phyloP scores from a whole-genome alignment of 2,329 filamentous ascomycete genomes.

The Epichloe brachyelytri region DNA sequence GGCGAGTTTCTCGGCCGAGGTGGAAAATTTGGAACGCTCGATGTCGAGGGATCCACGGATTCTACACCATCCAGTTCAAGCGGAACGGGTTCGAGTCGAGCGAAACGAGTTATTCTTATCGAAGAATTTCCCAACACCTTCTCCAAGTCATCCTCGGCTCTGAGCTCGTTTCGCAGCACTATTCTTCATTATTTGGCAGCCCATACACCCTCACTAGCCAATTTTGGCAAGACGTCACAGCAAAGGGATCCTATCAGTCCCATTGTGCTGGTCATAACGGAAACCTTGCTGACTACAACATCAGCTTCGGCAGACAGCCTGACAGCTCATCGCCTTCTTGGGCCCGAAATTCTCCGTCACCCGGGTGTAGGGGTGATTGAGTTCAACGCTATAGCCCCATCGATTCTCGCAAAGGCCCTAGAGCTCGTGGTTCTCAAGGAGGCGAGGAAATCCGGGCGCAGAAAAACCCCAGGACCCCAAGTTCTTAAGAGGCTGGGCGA shows the following conservation, averaged over 20 bases:
- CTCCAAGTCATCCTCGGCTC: conserved; percentile 46
- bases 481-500: conserved; percentile 72
- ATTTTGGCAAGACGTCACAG: conserved; percentile 28
- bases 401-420: conserved; percentile 72
- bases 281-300: conserved; percentile 75
- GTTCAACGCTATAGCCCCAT: conserved; percentile 85
- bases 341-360: conserved; percentile 73
- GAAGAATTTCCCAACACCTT: conserved; percentile 77
- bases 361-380: conserved; percentile 69
- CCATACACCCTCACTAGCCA: conserved; percentile 44
- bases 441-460: conserved; percentile 61
- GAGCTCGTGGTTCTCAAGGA: conserved; percentile 77
- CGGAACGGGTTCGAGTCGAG: conserved; percentile 8
- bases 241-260: conserved; percentile 45
- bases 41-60: conserved; percentile 24
- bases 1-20: conserved; percentile 81
- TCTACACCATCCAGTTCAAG: conserved; percentile 14
- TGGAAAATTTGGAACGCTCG: conserved; percentile 65
- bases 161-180: conserved; percentile 61
- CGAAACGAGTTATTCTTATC: conserved; percentile 52
- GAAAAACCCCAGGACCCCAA: conserved; percentile 61
- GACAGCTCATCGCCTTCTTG: conserved; percentile 80
- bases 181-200: conserved; percentile 63
- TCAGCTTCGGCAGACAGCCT: conserved; percentile 82
- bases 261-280: conserved; percentile 80